Conservation (phyloP, 169 alveolate species). For the Babesia bovis region DNA sequence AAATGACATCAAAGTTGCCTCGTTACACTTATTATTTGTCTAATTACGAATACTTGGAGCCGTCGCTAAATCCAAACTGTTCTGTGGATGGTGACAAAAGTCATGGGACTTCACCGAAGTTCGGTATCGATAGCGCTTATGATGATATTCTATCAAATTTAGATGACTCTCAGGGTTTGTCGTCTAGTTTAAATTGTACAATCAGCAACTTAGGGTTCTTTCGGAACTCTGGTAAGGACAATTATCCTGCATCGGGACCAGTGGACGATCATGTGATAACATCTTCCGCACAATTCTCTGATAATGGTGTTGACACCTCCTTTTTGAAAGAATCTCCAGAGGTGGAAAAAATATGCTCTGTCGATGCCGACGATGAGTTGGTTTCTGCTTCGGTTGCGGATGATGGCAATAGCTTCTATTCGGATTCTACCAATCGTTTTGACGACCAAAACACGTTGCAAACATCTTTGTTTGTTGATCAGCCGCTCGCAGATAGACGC, state of each 20-base stretch:
- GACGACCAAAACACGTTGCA: slow-evolving; percentile 5
- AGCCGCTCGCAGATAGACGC: slow-evolving; percentile 16
- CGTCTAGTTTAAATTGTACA: not conserved
- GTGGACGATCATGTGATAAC: not conserved
- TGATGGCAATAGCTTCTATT: not conserved
- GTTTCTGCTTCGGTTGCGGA: slow-evolving; percentile 46
- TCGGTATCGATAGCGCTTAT: slow-evolving; percentile 15
- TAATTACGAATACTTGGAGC: slow-evolving; percentile 40
- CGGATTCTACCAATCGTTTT: slow-evolving; percentile 1
- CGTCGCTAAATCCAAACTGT: slow-evolving; percentile 40
- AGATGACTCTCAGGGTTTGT: not conserved
- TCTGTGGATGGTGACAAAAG: slow-evolving; percentile 61
- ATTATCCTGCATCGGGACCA: not conserved
- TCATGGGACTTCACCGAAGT: slow-evolving; percentile 54
- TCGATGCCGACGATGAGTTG: slow-evolving; percentile 60
- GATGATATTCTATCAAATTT: not conserved
- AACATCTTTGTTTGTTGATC: slow-evolving; percentile 15
- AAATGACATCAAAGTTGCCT: slow-evolving; percentile 27
- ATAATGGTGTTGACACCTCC: not conserved
- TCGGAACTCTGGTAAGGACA: not conserved
- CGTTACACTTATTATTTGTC: slow-evolving; percentile 64
- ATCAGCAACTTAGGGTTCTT: not conserved
- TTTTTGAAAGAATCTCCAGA: not conserved
- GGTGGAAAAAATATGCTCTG: not conserved
- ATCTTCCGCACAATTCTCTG: not conserved